Evolutionary conservation across 805 yeast species (phyloP).

Genomic region (Dipodascopsis tothii): DNA sequence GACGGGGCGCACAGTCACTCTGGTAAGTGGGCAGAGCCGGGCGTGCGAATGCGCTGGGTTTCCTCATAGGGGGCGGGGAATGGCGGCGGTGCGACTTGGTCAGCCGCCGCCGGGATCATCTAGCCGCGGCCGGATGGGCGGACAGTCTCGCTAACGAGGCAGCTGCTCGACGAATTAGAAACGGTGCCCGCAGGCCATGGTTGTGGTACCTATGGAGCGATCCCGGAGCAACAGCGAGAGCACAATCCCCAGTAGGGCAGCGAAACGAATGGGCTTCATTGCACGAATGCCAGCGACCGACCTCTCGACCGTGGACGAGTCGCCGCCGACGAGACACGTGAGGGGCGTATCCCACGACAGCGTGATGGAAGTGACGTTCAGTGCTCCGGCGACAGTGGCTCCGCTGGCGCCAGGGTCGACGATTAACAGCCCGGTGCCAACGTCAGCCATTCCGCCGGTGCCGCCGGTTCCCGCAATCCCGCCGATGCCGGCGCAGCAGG

Average conservation of each 20-base stretch:
- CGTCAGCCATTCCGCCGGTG: neutral
- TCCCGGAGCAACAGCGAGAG: slow-evolving; percentile 25
- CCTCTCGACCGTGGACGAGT: slow-evolving; percentile 16
- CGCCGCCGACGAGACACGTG: neutral
- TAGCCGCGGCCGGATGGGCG: too few relatives aligned
- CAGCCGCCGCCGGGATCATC: too few relatives aligned
- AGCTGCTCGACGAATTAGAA: too few relatives aligned
- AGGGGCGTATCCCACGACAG: slow-evolving; percentile 26
- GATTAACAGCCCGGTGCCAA: neutral
- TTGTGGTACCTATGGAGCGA: slow-evolving; percentile 22
- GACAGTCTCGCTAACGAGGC: too few relatives aligned
- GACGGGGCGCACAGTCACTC: too few relatives aligned
- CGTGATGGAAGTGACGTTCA: slow-evolving; percentile 10
- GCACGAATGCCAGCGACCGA: slow-evolving; percentile 15
- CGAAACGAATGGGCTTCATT: slow-evolving; percentile 26
- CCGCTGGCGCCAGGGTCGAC: neutral
- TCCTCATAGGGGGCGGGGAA: too few relatives aligned
- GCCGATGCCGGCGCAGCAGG: neutral
- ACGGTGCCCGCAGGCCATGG: too few relatives aligned
- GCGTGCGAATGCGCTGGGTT: too few relatives aligned
- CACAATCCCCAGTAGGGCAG: slow-evolving; percentile 12
- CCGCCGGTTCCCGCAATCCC: neutral
- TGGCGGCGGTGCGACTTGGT: too few relatives aligned
- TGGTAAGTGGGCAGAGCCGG: too few relatives aligned
- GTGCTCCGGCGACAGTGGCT: neutral